Evolutionary conservation across 1,139 yeast genomes (phyloP), one percentile per base, ranked within the genome.

Genomic region (Meyerozyma guilliermondii): DNA sequence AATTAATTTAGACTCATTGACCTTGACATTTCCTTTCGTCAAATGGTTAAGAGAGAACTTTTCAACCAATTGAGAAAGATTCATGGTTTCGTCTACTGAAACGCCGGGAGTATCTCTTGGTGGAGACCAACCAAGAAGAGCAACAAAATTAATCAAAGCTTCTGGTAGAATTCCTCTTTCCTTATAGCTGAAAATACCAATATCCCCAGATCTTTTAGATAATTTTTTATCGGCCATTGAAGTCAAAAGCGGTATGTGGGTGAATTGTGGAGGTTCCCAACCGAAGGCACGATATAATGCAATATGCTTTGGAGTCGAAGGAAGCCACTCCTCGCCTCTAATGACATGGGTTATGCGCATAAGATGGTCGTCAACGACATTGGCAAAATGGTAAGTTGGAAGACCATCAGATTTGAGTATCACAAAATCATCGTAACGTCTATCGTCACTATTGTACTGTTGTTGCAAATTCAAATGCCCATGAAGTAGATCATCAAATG

Each of bases 301-400:
- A 39, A 88, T 73, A 57, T 92, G 99, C 52, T 91, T 92, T 3
- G 98, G 96, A 0, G 98, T 92, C 0, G 98, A 87, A 1, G 96
- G 84, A 8, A 92, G 68, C 99, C 99, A 94, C 61, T 92, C 98
- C 58, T 92, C 98, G 30, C 99, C 99, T 49, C 99, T 73, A 9
- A 92, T 81, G 8, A 92, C 98, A 61, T 94, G 98, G 0, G 97
- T 87, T 35, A 92, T 86, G 39, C 78, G 63, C 98, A 92, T 94
- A 40, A 86, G 64, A 60, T 91, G 95, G 59, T 92, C 99, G 57
- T 92, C 99, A 2, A 92, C 80, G 2, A 92, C 96, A 55, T 88
- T 91, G 17, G 98, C 98, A 56, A 92, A 83, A 63, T 92, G 99
- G 55, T 92, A 92, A 0, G 99, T 92, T 14, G 99, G 99, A 48